These are phyloP conservation scores for Lactarius indigo DNA, from an alignment of 768 basidiomycete species.

Conservation along the genomic window DNA sequence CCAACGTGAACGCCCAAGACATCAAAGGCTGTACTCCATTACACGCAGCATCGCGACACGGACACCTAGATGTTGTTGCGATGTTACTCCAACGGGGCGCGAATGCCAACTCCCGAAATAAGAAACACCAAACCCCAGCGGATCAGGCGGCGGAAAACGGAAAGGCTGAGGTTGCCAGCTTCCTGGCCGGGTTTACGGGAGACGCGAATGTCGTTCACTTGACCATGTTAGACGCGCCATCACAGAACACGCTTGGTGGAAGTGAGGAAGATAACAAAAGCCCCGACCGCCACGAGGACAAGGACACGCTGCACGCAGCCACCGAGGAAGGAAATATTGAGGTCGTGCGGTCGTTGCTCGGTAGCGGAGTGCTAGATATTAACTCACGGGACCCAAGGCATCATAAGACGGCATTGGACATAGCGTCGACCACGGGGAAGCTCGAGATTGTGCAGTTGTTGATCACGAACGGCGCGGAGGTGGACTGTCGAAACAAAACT, in stretches of 20 bases:
- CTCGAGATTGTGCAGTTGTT: neutral
- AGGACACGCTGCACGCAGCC: neutral
- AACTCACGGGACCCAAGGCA: neutral
- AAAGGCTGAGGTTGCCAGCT: neutral
- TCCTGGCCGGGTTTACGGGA: neutral
- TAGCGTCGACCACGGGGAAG: neutral
- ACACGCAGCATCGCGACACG: neutral
- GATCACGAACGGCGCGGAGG: neutral
- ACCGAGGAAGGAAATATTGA: neutral
- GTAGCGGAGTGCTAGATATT: neutral
- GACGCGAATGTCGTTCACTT: neutral
- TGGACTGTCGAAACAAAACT: neutral
- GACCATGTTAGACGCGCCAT: neutral
- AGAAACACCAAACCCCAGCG: neutral
- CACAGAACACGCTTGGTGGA: neutral
- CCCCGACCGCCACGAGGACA: too few relatives aligned
- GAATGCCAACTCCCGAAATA: neutral
- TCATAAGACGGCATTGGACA: neutral
- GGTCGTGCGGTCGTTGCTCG: conserved; percentile 3
- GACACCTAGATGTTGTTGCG: neutral
- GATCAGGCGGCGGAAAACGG: neutral
- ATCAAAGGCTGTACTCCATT: neutral
- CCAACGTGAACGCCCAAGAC: neutral
- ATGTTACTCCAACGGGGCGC: neutral
- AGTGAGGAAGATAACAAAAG: neutral